Evolutionary conservation across 345 rosid genomes (phyloP), one percentile per base, ranked within the genome.

Genomic region (Sonneratia alba): DNA sequence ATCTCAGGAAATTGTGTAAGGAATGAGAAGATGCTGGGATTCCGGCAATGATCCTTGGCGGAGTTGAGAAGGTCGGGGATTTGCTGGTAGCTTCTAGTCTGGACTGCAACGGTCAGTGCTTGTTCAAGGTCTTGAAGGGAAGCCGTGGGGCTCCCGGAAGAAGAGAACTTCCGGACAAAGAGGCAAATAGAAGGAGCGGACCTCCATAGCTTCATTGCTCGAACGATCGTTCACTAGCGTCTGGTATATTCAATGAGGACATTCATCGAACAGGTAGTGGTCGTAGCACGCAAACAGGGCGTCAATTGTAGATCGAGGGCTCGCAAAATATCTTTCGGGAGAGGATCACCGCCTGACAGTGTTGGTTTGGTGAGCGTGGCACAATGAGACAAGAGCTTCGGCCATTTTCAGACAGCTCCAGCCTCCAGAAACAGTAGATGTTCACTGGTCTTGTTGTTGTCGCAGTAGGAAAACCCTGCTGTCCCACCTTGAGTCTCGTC

Each of bases 41-140:
- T 82, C 36, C 53, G 82, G 71, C 79, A 73, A 36, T 85, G 70
- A 9, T 79, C 77, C 43, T 75, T 66, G 7, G 71, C 79, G 3
- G 88, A 86, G 36, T 47, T 68, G 45, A 93, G 84, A 73, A 92
- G 84, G 15, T 87, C 80, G 32, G 97, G 96, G 67, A 93, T 85
- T 15, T 77, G 77, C 47, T 74, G 77, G 77, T 89, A 91, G 76
- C 77, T 78, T 68, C 87, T 87, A 69, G 88, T 64, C 70, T 78
- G 89, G 55, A 93, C 80, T 9, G 91, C 87, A 38, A 83, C 70
- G 82, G 82, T 81, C 56, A 93, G 71, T 59, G 79, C 71, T 73
- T 82, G 82, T 57, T 87, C 90, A 43, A 86, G 85, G 1, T 85
- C 70, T 64, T 73, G 76, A 36, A 81, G 72, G 32, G 89, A 77